phyloP scores from a whole-genome alignment of 2,329 filamentous ascomycete species.

The Thermoascus crustaceus region DNA sequence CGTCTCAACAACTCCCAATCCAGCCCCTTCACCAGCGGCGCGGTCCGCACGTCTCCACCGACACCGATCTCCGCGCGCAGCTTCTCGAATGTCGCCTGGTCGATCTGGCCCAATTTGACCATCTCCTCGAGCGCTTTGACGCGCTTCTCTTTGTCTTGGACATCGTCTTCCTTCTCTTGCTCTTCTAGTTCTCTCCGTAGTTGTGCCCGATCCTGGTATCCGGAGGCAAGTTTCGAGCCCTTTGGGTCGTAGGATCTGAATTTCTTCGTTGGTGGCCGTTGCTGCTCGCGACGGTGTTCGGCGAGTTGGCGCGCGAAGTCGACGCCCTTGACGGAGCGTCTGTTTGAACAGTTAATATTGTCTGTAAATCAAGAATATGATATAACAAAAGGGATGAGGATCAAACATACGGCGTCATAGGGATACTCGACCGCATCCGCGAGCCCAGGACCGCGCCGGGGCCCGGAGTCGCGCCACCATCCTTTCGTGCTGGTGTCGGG shows the following conservation, averaged over 20 bases:
- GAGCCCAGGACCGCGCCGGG: conserved; percentile 59
- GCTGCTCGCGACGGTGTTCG: conserved; percentile 53
- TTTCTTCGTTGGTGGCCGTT: conserved; percentile 57
- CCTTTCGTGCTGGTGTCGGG: too few species aligned
- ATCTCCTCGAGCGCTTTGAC: conserved; percentile 74
- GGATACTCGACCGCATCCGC: conserved; percentile 69
- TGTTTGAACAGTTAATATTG: conserved; percentile 22
- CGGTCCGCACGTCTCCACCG: conserved; percentile 70
- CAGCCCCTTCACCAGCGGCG: conserved; percentile 84
- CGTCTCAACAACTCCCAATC: conserved; percentile 63
- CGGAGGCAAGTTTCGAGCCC: conserved; percentile 67
- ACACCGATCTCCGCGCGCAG: conserved; percentile 64
- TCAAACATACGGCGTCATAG: conserved; percentile 77
- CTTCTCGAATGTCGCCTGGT: conserved; percentile 67
- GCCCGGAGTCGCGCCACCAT: conserved; percentile 42
- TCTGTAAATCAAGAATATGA: conserved; percentile 1
- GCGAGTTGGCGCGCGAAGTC: conserved; percentile 81
- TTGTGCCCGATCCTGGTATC: conserved; percentile 76
- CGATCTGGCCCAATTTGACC: conserved; percentile 76
- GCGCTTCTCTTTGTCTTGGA: conserved; percentile 52
- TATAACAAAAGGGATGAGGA: not conserved
- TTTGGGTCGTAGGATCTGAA: conserved; percentile 71
- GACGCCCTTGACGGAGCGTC: conserved; percentile 57
- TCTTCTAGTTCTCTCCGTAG: conserved; percentile 43
- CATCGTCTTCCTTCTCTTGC: conserved; percentile 41